These are phyloP conservation scores for Teratosphaeria zuluensis DNA, from an alignment of 2,329 filamentous ascomycete genomes.

Conservation along the genomic window DNA sequence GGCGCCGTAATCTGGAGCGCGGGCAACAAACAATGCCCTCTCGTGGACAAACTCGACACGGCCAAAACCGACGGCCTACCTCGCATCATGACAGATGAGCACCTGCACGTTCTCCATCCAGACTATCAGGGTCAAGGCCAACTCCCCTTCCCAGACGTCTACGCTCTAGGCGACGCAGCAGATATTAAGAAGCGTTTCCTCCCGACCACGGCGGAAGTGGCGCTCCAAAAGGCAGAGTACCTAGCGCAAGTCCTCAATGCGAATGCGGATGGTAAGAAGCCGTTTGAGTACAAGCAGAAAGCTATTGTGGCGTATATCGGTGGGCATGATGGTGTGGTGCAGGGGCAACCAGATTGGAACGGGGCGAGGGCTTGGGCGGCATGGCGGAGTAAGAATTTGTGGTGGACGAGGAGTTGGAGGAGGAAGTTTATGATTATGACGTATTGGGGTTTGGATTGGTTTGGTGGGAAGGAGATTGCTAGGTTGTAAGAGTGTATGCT, in stretches of 20 bases:
- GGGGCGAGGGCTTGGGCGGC: slow-evolving; percentile 34
- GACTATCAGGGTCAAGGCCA: slow-evolving; percentile 22
- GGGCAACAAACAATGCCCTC: slow-evolving; percentile 49
- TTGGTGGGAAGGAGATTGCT: slow-evolving; percentile 22
- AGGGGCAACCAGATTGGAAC: slow-evolving; percentile 31
- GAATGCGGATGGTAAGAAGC: slow-evolving; percentile 32
- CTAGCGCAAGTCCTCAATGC: slow-evolving; percentile 58
- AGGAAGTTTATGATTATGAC: slow-evolving; percentile 22
- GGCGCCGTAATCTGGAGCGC: slow-evolving; percentile 32
- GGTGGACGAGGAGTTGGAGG: slow-evolving; percentile 23
- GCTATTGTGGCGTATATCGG: slow-evolving; percentile 73
- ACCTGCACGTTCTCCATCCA: slow-evolving; percentile 39
- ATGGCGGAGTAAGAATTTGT: slow-evolving; percentile 31
- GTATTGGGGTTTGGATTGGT: slow-evolving; percentile 17
- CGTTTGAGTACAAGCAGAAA: slow-evolving; percentile 59
- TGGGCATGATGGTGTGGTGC: slow-evolving; percentile 23
- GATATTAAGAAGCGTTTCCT: slow-evolving; percentile 44
- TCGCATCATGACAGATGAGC: slow-evolving; percentile 55
- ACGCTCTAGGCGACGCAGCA: slow-evolving; percentile 54
- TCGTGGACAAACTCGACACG: slow-evolving; percentile 50
- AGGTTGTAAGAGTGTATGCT: not conserved
- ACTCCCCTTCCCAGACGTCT: slow-evolving; percentile 53
- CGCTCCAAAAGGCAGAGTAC: slow-evolving; percentile 62
- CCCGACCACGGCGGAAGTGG: slow-evolving; percentile 68
- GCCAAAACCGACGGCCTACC: slow-evolving; percentile 35